phyloP scores from a whole-genome alignment of 345 rosid species.

The Gossypium sturtianum region DNA sequence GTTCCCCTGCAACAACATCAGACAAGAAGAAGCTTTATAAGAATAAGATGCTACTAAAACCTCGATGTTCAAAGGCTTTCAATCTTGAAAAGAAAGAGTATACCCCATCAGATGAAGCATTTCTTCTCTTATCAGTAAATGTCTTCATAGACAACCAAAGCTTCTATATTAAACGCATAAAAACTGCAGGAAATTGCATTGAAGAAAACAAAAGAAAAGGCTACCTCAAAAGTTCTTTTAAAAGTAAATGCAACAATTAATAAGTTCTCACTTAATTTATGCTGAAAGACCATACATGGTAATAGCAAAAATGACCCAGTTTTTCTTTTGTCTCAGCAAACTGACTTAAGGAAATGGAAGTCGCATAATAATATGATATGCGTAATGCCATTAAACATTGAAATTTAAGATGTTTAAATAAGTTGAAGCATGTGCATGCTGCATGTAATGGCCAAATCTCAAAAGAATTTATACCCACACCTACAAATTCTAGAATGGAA shows the following conservation, averaged over 20 bases:
- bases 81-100: conserved; percentile 7
- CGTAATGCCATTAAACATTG: background rate
- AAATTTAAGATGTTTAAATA: background rate
- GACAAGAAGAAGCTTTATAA: conserved; percentile 1
- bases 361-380: background rate
- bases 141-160: conserved; percentile 53
- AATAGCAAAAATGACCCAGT: background rate
- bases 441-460: background rate
- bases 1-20: conserved; percentile 47
- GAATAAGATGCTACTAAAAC: background rate
- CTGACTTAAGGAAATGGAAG: background rate
- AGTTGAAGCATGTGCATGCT: conserved; percentile 1
- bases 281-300: background rate
- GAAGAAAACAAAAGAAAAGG: background rate
- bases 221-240: background rate
- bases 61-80: background rate
- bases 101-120: conserved; percentile 66
- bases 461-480: conserved; percentile 1
- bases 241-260: background rate
- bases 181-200: conserved; percentile 22
- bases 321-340: background rate
- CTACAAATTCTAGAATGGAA: background rate
- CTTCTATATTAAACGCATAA: conserved; percentile 32
- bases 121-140: conserved; percentile 48
- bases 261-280: background rate